Evolutionary conservation across 2,329 filamentous ascomycete genomes (phyloP), one percentile per base, ranked within the genome.

Genomic region (Exophiala phaeomuriformis): DNA sequence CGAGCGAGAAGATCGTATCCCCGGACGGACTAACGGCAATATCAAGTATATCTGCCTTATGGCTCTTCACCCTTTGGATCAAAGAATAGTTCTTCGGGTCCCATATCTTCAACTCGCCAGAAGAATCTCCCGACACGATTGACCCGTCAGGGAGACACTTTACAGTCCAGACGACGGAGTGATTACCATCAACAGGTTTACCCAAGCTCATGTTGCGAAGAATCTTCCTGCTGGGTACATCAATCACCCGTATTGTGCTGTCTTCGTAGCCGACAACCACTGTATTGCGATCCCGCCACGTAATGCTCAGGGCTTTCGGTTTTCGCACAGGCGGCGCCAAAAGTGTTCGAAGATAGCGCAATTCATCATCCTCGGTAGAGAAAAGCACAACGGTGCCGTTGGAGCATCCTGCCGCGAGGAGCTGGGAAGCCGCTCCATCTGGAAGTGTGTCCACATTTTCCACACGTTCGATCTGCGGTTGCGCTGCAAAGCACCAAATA

Each of bases 251-350:
- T 61, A 98, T 93, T n/a, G 83, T 88, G 70, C 90, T 90, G 72
- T 98, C 91, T n/a, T 90, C 91, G 68, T 93, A 97, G 27, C 93
- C 93, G 35, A 91, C 90, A 40, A 96, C 82, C 54, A 91, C 83
- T 33, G 84, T 82, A 65, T 91, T 81, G 53, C 86, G 83, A 61
- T 87, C 85, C 71, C 96, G 90, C 72, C 94, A 98, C 28, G 86
- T 82, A 59, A 98, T 83, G 72, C 89, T 95, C 64, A 97, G 83
- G 66, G 95, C 91, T 65, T 91, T 85, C 33, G 88, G 83, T 71
- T 86, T 90, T 73, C 91, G 94, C 31, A 85, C 85, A 1, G 87
- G 83, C 1, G 88, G 85, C 59, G 88, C 79, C 39, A 85, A 79
- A 54, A 97, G 74, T 39, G 89, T 80, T 62, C 82, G 81, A 65